These are phyloP conservation scores for Dactylonectria estremocensis DNA, from an alignment of 2,329 filamentous ascomycete species.

Conservation along the genomic window DNA sequence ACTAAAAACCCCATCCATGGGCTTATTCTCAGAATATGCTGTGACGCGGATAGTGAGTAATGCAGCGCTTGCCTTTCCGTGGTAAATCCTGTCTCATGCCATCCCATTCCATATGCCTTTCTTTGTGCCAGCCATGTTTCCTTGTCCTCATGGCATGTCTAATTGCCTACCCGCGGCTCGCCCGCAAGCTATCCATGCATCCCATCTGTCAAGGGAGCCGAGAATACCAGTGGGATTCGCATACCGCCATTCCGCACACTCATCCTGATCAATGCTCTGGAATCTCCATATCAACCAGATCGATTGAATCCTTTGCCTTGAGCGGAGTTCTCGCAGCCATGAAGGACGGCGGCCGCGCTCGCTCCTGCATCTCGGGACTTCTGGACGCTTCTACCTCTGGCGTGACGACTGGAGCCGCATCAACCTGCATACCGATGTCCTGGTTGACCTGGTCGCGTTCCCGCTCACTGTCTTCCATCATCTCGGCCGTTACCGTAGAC, in stretches of 20 bases:
- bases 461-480: conserved; percentile 24
- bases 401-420: conserved; percentile 31
- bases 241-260: neutral
- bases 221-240: neutral
- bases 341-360: conserved; percentile 48
- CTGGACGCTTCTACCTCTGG: conserved; percentile 44
- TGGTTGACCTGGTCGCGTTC: conserved; percentile 4
- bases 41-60: conserved; percentile 7
- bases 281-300: conserved; percentile 58
- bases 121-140: neutral
- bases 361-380: conserved; percentile 64
- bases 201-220: neutral
- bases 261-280: conserved; percentile 42
- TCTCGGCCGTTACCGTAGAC: conserved; percentile 44
- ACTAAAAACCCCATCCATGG: neutral
- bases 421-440: neutral
- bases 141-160: neutral
- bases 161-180: neutral
- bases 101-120: neutral
- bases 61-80: conserved; percentile 10
- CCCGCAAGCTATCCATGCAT: neutral
- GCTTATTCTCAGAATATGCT: conserved; percentile 4
- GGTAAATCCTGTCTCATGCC: neutral
- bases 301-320: conserved; percentile 42
- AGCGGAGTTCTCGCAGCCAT: conserved; percentile 42